Conservation (phyloP, 352 stramenopile species). For the Globisporangium spinosum region DNA sequence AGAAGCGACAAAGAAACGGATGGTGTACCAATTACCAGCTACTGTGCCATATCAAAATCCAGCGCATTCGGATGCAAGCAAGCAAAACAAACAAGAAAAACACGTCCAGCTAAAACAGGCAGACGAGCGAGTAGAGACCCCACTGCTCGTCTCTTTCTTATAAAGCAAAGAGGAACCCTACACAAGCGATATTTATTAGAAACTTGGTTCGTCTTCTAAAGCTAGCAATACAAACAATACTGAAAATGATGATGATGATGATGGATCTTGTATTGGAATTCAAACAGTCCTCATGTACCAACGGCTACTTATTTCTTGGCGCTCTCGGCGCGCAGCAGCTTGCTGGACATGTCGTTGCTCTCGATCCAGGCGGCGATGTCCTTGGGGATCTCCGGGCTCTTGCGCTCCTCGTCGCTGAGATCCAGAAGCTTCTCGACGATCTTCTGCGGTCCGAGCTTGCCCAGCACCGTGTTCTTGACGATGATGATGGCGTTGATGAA, state of each 20-base stretch:
- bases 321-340: conserved; percentile 47
- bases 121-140: not conserved
- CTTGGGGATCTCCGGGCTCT: conserved; percentile 36
- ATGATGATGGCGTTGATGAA: conserved; percentile 86
- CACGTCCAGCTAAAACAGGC: not conserved
- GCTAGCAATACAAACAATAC: not conserved
- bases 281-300: not conserved
- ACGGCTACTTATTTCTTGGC: not conserved
- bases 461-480: conserved; percentile 86
- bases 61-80: not conserved
- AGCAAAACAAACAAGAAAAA: not conserved
- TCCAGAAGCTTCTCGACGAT: conserved; percentile 60
- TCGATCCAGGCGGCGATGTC: conserved; percentile 69
- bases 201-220: not conserved
- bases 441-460: conserved; percentile 47
- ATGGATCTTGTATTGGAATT: not conserved
- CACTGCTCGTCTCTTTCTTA: not conserved
- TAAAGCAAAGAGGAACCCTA: not conserved
- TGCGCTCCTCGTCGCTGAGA: conserved; percentile 26
- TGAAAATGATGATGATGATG: not conserved
- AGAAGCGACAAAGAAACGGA: conserved; percentile 10
- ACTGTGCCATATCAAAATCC: conserved; percentile 25
- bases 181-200: conserved; percentile 11
- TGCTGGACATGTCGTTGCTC: conserved; percentile 75
- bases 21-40: conserved; percentile 19